phyloP scores from a whole-genome alignment of 129 eudicot genomes.

The Pulicaria dysenterica region DNA sequence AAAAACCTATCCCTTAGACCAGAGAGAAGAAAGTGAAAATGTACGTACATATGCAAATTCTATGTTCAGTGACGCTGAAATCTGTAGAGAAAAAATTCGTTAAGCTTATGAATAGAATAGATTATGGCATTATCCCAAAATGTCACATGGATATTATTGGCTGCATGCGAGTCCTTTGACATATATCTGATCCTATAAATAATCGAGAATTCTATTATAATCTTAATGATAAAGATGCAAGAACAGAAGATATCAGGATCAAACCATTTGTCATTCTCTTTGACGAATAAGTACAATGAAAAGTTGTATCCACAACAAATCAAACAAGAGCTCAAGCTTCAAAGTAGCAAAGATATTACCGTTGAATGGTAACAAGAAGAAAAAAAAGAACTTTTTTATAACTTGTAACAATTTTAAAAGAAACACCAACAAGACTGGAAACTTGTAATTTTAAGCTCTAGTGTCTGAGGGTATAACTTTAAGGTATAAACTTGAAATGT shows the following conservation, averaged over 20 bases:
- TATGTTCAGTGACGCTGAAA: neutral
- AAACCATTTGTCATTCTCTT: neutral
- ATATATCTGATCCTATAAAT: too few relatives aligned
- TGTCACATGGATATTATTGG: neutral
- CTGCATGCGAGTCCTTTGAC: neutral
- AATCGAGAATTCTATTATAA: neutral
- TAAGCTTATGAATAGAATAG: neutral
- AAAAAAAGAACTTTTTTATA: conserved; percentile 20
- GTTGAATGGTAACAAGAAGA: neutral
- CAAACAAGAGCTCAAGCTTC: conserved; percentile 19
- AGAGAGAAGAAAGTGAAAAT: too few relatives aligned
- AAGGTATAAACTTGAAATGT: conserved; percentile 16
- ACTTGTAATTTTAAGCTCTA: conserved; percentile 15
- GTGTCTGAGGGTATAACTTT: conserved; percentile 13
- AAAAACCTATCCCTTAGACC: too few relatives aligned
- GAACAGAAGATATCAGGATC: conserved; percentile 4
- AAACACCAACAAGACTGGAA: conserved; percentile 13
- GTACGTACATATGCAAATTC: neutral
- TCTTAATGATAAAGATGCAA: conserved; percentile 8
- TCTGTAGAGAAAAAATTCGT: conserved; percentile 13
- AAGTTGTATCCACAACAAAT: conserved; percentile 16
- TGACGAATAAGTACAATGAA: conserved; percentile 18
- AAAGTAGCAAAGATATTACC: conserved; percentile 11
- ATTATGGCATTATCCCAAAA: conserved; percentile 14
- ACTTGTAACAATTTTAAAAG: conserved; percentile 14